Base-by-base conservation (phyloP, 257 asterid genomes). In the Ligustrum vulgare region DNA sequence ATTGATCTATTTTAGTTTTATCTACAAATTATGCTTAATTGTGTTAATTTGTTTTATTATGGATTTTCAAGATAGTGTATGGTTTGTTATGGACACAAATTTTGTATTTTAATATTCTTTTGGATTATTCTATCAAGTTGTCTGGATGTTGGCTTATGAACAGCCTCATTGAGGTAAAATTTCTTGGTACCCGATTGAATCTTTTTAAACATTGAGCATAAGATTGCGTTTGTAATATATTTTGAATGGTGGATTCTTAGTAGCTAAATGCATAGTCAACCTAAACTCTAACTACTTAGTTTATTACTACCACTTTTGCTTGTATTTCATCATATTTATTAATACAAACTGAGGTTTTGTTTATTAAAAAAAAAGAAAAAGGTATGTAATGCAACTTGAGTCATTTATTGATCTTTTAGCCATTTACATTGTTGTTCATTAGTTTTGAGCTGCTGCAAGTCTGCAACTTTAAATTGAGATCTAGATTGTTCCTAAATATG, bases 71-170 rank as follows among this genome's bases (percentile, higher is more conserved):
- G 67, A 22, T 25, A 8, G 33, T 23, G 10, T 22, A 25, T 60
- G 35, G 35, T 60, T 60, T 60, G 15, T 9, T 60, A 22, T 60
- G 67, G 35, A 25, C 16, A 60, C 4, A 11, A 41, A 0, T 60
- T 60, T 60, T 60, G 35, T 23, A 39, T 65, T 37, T 28, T 67
- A 10, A 43, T 45, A 20, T 67, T 15, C 47, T 72, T 70, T 76
- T 36, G 62, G 45, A 22, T 18, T 36, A 16, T 64, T 72, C 65
- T 73, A 25, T 60, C 25, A 35, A 35, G 25, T 60, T 23, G 67
- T 60, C 35, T 60, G 25, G n/a, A 60, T 10, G 67, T 15, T 25
- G 15, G 33, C 33, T 58, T 60, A 60, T 11, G 2, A 34, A 2
- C 13, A 8, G 64, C 9, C 35, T 23, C 67, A 9, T 2, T 23